Base-by-base conservation (phyloP, 2,329 filamentous ascomycete genomes). In the Hypoxylon sp. region DNA sequence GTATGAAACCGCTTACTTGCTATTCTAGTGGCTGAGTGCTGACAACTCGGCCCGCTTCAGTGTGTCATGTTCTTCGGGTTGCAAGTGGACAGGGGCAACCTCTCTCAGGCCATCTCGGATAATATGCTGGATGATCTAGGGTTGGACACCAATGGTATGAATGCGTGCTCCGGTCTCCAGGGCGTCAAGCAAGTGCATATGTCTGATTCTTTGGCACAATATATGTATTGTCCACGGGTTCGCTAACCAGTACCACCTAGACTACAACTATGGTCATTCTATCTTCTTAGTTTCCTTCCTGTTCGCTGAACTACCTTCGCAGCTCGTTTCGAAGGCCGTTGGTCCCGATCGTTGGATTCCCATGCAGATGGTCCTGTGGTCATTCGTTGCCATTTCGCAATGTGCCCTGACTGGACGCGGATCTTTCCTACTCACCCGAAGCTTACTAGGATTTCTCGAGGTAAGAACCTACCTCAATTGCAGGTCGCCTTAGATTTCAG, bases 51-150 rank as follows among this genome's bases (percentile, higher is more conserved):
- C 21, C n/a, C 9, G 11, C 70, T 58, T 68, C 67, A 45, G 65
- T 83, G 80, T 50, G 55, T 84, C 21, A 84, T 84, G 67, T 86
- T 86, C 64, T 83, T 85, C 57, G 79, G 78, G 1, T 73, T 87
- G 4, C 79, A 87, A 57, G 71, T 86, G 17, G 82, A 87, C 66
- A 73, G 84, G 15, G 77, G 78, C 19, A 87, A 87, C 60, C 73
- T 87, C 8, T 55, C 59, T 2, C 83, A 84, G 64, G 84, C 82
- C 6, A 69, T 83, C 11, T 81, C 80, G 0, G 83, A 86, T 65
- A 84, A 83, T 50, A 78, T 88, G 69, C 69, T 88, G 3, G 71
- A 68, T 56, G 85, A 84, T 40, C 64, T 78, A n/a, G 61, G 66
- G 1, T 58, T 78, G 45, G 71, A 64, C 12, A 77, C 73, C 0